Conservation (phyloP, 441 rosid genomes). For the Manihot esculenta region DNA sequence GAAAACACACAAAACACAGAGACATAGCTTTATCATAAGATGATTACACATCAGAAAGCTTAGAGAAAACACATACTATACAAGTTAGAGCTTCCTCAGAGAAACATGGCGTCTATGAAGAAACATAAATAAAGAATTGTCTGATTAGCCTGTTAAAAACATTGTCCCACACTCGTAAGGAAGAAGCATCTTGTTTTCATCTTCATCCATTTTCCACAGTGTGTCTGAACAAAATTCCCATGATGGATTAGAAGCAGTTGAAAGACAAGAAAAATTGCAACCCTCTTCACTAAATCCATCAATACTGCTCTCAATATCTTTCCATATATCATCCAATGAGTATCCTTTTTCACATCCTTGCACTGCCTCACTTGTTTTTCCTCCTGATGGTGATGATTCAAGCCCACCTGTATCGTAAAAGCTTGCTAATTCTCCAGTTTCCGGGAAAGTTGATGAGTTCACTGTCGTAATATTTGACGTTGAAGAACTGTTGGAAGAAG, state of each 20-base stretch:
- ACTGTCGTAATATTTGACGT: constrained; percentile 48
- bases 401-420: constrained; percentile 74
- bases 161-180: constrained; percentile 40
- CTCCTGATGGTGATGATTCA: constrained; percentile 27
- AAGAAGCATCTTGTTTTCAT: constrained; percentile 50
- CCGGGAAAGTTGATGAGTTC: constrained; percentile 37
- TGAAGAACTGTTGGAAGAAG: constrained; percentile 52
- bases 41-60: constrained; percentile 41
- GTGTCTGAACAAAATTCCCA: constrained; percentile 60
- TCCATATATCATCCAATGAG: constrained; percentile 95
- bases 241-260: constrained; percentile 51
- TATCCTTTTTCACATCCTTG: constrained; percentile 50
- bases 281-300: constrained; percentile 51
- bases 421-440: constrained; percentile 42
- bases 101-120: constrained; percentile 41
- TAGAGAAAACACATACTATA: constrained; percentile 36
- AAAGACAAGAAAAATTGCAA: constrained; percentile 47
- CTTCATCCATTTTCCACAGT: constrained; percentile 68
- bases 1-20: constrained; percentile 41
- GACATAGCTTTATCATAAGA: constrained; percentile 34
- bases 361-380: constrained; percentile 30
- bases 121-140: constrained; percentile 54
- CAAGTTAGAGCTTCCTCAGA: constrained; percentile 44
- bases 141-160: constrained; percentile 49
- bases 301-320: constrained; percentile 62